These are phyloP conservation scores for Sherardia arvensis DNA, from an alignment of 257 asterid species.

Conservation along the genomic window DNA sequence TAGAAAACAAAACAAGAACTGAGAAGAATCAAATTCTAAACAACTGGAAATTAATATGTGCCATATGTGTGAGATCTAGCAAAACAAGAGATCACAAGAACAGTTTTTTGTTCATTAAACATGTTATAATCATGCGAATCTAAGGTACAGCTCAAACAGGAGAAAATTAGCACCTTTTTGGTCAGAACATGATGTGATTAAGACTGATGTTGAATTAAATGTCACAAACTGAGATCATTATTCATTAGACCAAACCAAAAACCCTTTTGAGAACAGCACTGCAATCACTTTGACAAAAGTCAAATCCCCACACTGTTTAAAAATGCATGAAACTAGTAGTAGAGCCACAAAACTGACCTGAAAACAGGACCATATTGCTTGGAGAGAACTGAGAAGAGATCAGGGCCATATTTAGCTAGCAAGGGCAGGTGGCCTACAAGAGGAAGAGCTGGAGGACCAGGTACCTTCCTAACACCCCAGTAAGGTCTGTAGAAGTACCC, in stretches of 20 bases:
- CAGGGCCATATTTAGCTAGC: conserved; percentile 90
- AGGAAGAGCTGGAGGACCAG: conserved; percentile 86
- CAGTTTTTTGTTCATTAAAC: not conserved
- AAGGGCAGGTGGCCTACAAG: conserved; percentile 83
- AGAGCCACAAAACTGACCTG: conserved; percentile 53
- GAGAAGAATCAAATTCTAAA: not conserved
- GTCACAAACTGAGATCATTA: not conserved
- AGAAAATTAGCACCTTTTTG: not conserved
- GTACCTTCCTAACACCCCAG: conserved; percentile 79
- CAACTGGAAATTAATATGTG: not conserved
- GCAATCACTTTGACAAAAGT: not conserved
- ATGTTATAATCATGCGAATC: not conserved
- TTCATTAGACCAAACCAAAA: not conserved
- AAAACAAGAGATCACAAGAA: no score
- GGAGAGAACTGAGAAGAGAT: conserved; percentile 71
- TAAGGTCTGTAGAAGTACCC: conserved; percentile 64
- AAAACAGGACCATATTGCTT: conserved; percentile 75
- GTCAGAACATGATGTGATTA: not conserved
- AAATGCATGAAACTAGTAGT: conserved; percentile 2
- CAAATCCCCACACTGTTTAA: not conserved
- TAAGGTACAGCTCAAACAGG: not conserved
- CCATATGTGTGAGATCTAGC: not conserved
- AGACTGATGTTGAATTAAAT: not conserved
- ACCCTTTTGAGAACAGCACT: not conserved
- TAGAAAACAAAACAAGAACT: not conserved